Evolutionary conservation across 768 basidiomycete species (phyloP), one percentile per base, ranked within the genome.

Genomic region (Cyclocybe aegerita): DNA sequence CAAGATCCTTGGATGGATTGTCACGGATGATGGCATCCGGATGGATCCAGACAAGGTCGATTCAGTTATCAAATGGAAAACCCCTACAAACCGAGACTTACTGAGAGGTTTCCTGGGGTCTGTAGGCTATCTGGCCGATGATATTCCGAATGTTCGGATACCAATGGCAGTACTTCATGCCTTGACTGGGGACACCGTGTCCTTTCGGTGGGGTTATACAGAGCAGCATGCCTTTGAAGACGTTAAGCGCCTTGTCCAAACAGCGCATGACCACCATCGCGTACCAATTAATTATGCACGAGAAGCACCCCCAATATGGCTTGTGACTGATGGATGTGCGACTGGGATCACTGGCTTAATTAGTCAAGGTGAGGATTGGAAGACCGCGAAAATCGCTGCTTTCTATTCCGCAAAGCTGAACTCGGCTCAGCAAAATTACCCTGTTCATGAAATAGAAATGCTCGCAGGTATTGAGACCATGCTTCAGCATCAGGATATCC

Each of bases 1-100:
- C n/a, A 66, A 70, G 17, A 43, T 73, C 4, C 33, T 61, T 3
- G 60, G 60, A 9, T 48, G 50, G 9, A 17, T 66, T 2, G 49
- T 80, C 1, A 64, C 68, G 15, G 61, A 70, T 12, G n/a, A 67
- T 0, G 74, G 76, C 0, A 75, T 80, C 15, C 43, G 44, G 0
- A 77, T 78, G 72, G 74, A 79, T 34, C 72, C 73, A 0, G 55
- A 70, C 14, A 80, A 79, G 38, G 73, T 80, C 0, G 69, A 76
- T 30, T 46, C 53, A 0, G 60, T 78, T 0, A 0, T 62, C 0
- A 67, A 68, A 12, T 73, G 70, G 70, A 70, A 69, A 36, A 56
- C 54, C 0, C 71, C 71, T 0, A 70, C 67, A 0, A 70, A 64
- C 17, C 60, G 63, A 0, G 70, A 67, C 15, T 54, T 70, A 14